Conservation (phyloP, 192 early-diverging fungal species). For the Entrophospora sp. region DNA sequence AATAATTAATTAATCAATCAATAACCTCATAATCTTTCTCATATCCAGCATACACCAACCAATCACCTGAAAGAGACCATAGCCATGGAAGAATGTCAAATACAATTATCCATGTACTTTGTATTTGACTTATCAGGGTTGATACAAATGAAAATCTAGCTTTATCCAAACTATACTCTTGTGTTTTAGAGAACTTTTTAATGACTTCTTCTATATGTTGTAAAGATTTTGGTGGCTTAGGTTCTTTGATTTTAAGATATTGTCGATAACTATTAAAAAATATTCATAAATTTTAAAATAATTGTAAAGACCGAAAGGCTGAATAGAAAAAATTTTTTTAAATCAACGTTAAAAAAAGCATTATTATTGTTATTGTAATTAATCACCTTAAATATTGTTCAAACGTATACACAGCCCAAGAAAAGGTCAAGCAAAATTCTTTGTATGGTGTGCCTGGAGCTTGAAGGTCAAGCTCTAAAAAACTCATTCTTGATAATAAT, state of each 20-base stretch:
- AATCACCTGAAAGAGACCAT: slow-evolving; percentile 53
- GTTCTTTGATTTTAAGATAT: slow-evolving; percentile 58
- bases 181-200: slow-evolving; percentile 75
- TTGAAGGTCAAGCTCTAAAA: not conserved
- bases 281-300: not conserved
- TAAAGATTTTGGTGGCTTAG: slow-evolving; percentile 62
- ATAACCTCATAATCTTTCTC: slow-evolving; percentile 60
- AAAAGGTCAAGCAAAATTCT: slow-evolving; percentile 65
- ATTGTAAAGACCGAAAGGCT: not conserved
- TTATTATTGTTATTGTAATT: not conserved
- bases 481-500: slow-evolving; percentile 38
- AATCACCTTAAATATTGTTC: slow-evolving; percentile 71
- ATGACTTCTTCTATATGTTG: slow-evolving; percentile 53
- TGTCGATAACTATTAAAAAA: slow-evolving; percentile 54
- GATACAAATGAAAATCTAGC: slow-evolving; percentile 66
- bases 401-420: slow-evolving; percentile 63
- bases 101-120: slow-evolving; percentile 56
- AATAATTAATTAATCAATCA: not conserved
- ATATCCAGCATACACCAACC: slow-evolving; percentile 45
- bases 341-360: not conserved
- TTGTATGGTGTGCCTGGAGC: slow-evolving; percentile 54
- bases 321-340: not conserved
- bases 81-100: slow-evolving; percentile 67
- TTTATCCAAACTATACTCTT: slow-evolving; percentile 81
- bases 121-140: slow-evolving; percentile 50